Evolutionary conservation across 805 yeast genomes (phyloP), one percentile per base, ranked within the genome.

Genomic region (Cyberlindnera suaveolens): DNA sequence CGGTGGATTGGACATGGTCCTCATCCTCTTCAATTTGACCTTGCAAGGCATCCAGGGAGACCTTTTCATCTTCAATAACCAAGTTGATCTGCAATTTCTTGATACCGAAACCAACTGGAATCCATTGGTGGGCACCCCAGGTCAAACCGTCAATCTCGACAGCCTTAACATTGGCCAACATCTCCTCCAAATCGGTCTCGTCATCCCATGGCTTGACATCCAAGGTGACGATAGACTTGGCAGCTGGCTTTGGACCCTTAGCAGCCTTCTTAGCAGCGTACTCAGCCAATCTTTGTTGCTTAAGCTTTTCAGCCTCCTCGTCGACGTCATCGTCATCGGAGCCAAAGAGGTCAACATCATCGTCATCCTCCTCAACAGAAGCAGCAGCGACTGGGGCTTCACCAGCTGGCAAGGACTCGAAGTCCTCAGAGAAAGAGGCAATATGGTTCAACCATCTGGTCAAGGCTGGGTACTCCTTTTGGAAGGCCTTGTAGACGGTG

Each of bases 121-220:
- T 77, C 76, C 82, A 89, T 75, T 84, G 90, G 80, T 76, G 83
- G 64, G 90, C 96, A 86, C 99, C 99, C 99, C 99, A 93, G 56
- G 71, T 72, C 66, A 93, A 82, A 82, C 99, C 99, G 38, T 93
- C 99, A 74, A 70, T 71, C 68, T 80, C 86, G 61, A 91, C 71
- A 60, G 77, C 65, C 80, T 88, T 90, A 65, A 89, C 96, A 72
- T 80, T 79, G 52, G 84, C 90, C 59, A 87, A 71, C 74, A 93
- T 67, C 71, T 82, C 83, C 52, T 93, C 95, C 67, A 93, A 78
- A 67, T 91, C 83, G 60, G 99, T 93, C 80, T 93, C 98, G 66
- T 93, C 99, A 73, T 93, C 99, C 99, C 99, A 93, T 75, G 97
- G 98, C 83, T 93, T 93, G 62, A 93, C 95, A 62, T 93, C 99